phyloP scores from a whole-genome alignment of 345 rosid genomes.

The Isatis tinctoria region DNA sequence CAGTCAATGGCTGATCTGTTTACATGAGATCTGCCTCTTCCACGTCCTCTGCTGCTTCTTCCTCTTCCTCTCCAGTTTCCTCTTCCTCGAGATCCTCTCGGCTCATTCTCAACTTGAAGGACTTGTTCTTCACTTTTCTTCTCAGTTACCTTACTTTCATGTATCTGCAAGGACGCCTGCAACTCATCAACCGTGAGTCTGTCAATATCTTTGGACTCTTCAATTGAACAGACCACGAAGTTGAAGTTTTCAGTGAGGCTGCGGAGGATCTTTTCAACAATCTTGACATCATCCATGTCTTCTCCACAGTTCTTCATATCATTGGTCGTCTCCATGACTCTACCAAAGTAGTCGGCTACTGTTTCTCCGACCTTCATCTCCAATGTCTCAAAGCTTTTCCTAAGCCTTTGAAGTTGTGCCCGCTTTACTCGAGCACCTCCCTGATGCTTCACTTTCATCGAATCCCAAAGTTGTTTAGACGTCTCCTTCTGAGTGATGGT shows the following conservation, averaged over 20 bases:
- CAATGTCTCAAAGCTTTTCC: no score
- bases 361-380: no score
- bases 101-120: background rate
- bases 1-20: no score
- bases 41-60: background rate
- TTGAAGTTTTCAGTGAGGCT: background rate
- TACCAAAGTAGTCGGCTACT: background rate
- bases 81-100: background rate
- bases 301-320: background rate
- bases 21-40: no score
- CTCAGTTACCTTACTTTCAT: background rate
- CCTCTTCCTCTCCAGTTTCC: background rate
- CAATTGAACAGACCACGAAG: background rate
- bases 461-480: no score
- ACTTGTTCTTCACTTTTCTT: background rate
- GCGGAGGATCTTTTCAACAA: background rate
- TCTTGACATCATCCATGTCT: background rate
- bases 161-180: background rate
- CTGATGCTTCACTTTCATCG: no score
- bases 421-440: no score
- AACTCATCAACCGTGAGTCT: background rate
- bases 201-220: background rate
- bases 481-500: no score
- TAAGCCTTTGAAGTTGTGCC: no score
- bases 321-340: background rate